Conservation (phyloP, 2,329 filamentous ascomycete genomes). For the Lachnellula arida region DNA sequence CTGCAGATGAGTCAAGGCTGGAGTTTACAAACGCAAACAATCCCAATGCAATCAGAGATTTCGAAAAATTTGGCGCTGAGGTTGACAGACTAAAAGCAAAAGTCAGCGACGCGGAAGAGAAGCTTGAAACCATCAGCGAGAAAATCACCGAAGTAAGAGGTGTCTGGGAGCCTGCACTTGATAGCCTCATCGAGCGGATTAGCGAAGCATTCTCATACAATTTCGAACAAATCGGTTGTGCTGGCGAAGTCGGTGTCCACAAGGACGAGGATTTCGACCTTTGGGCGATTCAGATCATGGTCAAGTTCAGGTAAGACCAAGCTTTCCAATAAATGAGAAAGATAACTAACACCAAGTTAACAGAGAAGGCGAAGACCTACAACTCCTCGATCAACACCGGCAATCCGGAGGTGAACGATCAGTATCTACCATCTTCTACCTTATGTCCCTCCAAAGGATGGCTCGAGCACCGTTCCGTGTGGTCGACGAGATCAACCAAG, state of each 20-base stretch:
- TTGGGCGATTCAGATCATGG: conserved; percentile 90
- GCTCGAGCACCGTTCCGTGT: conserved; percentile 95
- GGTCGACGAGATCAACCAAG: conserved; percentile 99
- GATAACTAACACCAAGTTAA: conserved; percentile 14
- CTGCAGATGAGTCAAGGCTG: conserved; percentile 68
- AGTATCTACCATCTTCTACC: conserved; percentile 96
- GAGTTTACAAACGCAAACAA: conserved; percentile 77
- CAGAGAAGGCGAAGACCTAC: conserved; percentile 75
- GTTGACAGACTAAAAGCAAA: conserved; percentile 63
- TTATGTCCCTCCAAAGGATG: conserved; percentile 94
- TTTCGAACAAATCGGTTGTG: conserved; percentile 90
- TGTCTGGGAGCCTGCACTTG: conserved; percentile 80
- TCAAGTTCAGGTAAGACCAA: conserved; percentile 76
- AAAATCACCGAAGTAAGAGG: conserved; percentile 63
- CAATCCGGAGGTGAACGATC: conserved; percentile 95
- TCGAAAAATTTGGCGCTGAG: conserved; percentile 63
- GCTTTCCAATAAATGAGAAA: conserved; percentile 17
- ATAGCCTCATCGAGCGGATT: conserved; percentile 72
- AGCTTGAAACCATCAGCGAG: conserved; percentile 49
- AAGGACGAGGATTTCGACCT: conserved; percentile 92
- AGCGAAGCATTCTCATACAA: conserved; percentile 90
- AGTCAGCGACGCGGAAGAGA: conserved; percentile 48
- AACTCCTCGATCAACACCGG: conserved; percentile 82
- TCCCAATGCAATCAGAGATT: conserved; percentile 70
- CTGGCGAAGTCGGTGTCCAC: conserved; percentile 81